A percentile compares a stretch with the other conserved stretches of the same genome.
These are phyloP conservation scores for Beta lomatogona DNA, from an alignment of 179 eudicot genomes.

Conservation along the genomic window DNA sequence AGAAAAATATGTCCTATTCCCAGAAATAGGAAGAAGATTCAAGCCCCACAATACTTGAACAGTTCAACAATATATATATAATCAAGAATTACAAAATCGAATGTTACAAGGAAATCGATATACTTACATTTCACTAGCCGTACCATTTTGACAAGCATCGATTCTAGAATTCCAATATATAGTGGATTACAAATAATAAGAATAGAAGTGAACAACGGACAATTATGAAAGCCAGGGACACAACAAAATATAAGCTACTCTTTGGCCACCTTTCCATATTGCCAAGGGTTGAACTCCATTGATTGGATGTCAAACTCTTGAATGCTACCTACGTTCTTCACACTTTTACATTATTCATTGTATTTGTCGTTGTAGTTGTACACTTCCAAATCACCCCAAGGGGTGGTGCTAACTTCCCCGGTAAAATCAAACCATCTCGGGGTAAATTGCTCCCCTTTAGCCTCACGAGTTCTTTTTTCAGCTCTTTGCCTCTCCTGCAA, in stretches of 20 bases:
- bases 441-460: conserved; percentile 36
- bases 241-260: not conserved
- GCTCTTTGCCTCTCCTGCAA: conserved; percentile 57
- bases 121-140: too few species aligned
- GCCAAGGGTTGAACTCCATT: conserved; percentile 43
- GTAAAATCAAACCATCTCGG: conserved; percentile 48
- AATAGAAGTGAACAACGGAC: not conserved
- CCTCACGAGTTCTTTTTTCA: conserved; percentile 50
- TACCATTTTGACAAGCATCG: not conserved
- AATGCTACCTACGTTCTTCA: conserved; percentile 23
- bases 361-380: conserved; percentile 49
- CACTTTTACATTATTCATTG: conserved; percentile 26
- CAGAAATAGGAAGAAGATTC: too few species aligned
- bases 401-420: conserved; percentile 44
- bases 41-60: too few species aligned
- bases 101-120: too few species aligned
- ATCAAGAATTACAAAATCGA: too few species aligned
- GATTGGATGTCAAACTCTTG: conserved; percentile 31
- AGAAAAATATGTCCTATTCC: too few species aligned
- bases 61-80: too few species aligned
- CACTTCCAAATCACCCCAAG: conserved; percentile 55
- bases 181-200: not conserved
- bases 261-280: too few species aligned
- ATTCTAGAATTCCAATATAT: not conserved
- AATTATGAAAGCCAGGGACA: not conserved